Evolutionary conservation across 257 asterid species (phyloP).

Genomic region (Penstemon davidsonii): DNA sequence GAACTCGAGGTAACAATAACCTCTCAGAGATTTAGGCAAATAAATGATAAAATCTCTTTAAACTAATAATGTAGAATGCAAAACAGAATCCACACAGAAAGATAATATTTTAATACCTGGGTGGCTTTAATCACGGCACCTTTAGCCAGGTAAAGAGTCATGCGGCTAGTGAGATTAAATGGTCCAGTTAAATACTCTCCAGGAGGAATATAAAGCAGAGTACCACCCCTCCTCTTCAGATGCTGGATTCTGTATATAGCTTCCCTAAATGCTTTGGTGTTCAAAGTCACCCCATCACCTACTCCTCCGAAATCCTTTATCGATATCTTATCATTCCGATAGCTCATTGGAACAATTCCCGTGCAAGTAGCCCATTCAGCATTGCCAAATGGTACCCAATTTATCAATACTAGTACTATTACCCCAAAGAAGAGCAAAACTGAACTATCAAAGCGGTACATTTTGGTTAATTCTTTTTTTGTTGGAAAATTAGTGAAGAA

Average conservation of each 20-base stretch:
- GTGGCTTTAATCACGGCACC: slow-evolving; percentile 88
- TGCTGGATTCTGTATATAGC: slow-evolving; percentile 81
- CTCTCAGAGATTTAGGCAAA: no score
- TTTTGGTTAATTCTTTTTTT: slow-evolving; percentile 22
- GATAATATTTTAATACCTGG: slow-evolving; percentile 43
- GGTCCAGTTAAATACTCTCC: slow-evolving; percentile 85
- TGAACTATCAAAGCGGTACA: slow-evolving; percentile 28
- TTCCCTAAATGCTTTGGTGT: slow-evolving; percentile 78
- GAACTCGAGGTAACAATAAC: not conserved
- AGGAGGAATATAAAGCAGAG: slow-evolving; percentile 83
- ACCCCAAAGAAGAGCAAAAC: slow-evolving; percentile 29
- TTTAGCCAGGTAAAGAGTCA: slow-evolving; percentile 86
- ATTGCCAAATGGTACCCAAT: slow-evolving; percentile 32
- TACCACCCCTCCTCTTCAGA: slow-evolving; percentile 81
- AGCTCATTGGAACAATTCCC: slow-evolving; percentile 78
- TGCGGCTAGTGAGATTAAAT: slow-evolving; percentile 81
- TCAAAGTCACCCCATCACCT: slow-evolving; percentile 80
- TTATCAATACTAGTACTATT: slow-evolving; percentile 25
- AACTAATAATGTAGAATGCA: not conserved
- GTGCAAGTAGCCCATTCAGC: slow-evolving; percentile 67
- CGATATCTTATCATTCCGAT: slow-evolving; percentile 75
- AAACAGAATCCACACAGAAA: not conserved
- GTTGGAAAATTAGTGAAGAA: slow-evolving; percentile 17
- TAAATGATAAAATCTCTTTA: not conserved
- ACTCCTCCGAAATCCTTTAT: slow-evolving; percentile 81